Evolutionary conservation across 78 protist species (phyloP).

Genomic region (Dictyostelium brefeldianum): DNA sequence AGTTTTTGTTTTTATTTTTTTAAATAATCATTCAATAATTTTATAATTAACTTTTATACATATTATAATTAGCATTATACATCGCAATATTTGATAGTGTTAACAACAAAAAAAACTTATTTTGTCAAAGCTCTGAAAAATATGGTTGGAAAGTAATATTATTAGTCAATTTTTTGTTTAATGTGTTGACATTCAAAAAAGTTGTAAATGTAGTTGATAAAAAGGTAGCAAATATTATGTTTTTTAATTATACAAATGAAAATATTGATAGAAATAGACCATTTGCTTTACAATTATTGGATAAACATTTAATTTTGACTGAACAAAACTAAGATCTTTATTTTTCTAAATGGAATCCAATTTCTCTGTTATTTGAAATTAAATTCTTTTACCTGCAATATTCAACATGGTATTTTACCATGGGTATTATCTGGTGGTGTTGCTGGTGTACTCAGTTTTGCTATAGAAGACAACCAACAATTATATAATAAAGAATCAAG

Average conservation of each 20-base stretch:
- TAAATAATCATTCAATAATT: no score
- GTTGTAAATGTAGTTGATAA: background rate
- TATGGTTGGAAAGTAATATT: no score
- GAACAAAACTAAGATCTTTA: no score
- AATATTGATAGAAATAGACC: background rate
- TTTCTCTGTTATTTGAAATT: background rate
- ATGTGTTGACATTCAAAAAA: no score
- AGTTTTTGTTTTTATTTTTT: no score
- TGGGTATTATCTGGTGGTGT: background rate
- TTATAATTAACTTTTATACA: no score
- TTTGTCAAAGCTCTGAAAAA: no score
- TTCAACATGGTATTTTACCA: background rate
- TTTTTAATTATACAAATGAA: background rate
- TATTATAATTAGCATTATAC: no score
- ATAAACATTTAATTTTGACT: background rate
- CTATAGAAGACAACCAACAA: background rate
- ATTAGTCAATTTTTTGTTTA: no score
- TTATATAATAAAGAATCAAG: background rate
- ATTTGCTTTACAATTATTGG: constrained; percentile 1
- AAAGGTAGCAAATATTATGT: background rate
- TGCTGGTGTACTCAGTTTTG: no score
- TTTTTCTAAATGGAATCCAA: constrained; percentile 6
- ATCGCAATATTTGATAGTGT: no score
- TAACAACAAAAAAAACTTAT: no score
- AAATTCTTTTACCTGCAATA: background rate